phyloP scores from a whole-genome alignment of 192 early-diverging fungal genomes.

The Diversispora epigaea region DNA sequence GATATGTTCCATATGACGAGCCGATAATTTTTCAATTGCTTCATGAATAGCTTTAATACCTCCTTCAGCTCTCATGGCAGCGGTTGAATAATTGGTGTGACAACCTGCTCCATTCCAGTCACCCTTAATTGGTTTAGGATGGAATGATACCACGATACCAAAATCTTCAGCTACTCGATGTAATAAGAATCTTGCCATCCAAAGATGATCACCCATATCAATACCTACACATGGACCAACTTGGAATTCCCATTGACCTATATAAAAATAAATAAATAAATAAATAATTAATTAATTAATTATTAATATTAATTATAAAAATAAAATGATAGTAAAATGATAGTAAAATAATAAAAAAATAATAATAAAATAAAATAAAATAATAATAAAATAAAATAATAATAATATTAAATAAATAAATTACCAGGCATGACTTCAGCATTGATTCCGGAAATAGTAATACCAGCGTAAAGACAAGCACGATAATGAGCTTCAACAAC shows the following conservation, averaged over 20 bases:
- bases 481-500: conserved; percentile 59
- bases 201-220: conserved; percentile 56
- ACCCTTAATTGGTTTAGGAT: conserved; percentile 60
- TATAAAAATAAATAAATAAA: background rate
- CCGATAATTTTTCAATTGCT: conserved; percentile 52
- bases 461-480: conserved; percentile 56
- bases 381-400: background rate
- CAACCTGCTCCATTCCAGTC: conserved; percentile 64
- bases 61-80: conserved; percentile 50
- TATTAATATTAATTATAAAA: background rate
- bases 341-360: background rate
- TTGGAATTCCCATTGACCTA: conserved; percentile 56
- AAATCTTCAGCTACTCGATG: conserved; percentile 61
- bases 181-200: conserved; percentile 52
- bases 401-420: background rate
- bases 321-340: background rate
- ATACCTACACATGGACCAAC: conserved; percentile 59
- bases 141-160: conserved; percentile 52
- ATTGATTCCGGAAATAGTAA: conserved; percentile 58
- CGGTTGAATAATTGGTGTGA: conserved; percentile 57
- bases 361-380: background rate
- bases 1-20: conserved; percentile 50
- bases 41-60: conserved; percentile 52
- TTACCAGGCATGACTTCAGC: conserved; percentile 54
- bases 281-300: background rate